These are phyloP conservation scores for Didymella pomorum DNA, from an alignment of 2,329 filamentous ascomycete species.

Conservation along the genomic window DNA sequence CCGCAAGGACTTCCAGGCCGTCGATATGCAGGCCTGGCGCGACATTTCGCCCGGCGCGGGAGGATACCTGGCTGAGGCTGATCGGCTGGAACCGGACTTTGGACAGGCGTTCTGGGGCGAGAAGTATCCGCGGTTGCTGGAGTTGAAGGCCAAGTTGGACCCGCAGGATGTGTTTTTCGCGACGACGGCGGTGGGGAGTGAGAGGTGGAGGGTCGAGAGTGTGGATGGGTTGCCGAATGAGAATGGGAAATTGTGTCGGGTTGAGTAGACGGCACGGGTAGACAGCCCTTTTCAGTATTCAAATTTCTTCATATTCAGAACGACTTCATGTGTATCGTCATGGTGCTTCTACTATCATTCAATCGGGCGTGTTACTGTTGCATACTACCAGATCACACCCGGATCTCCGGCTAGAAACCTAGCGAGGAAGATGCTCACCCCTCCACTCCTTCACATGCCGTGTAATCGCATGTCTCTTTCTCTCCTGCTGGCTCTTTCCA, in stretches of 20 bases:
- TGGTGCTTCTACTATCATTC: no score
- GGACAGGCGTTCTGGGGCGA: constrained; percentile 40
- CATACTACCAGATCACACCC: no score
- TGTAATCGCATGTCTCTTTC: no score
- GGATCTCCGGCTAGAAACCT: no score
- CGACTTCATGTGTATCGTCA: no score
- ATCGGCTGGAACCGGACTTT: constrained; percentile 37
- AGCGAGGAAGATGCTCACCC: no score
- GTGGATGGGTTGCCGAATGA: constrained; percentile 47
- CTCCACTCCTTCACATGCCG: no score
- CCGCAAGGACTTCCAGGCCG: constrained; percentile 24
- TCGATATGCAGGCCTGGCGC: constrained; percentile 30
- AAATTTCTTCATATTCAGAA: no score
- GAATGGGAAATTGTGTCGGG: constrained; percentile 48
- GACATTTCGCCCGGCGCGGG: constrained; percentile 37
- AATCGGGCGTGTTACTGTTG: no score
- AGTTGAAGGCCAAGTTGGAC: constrained; percentile 41
- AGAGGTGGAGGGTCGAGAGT: constrained; percentile 47
- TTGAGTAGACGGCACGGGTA: constrained; percentile 21
- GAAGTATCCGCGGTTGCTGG: constrained; percentile 38
- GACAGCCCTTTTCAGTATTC: no score
- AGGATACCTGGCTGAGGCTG: constrained; percentile 41
- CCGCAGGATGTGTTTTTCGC: constrained; percentile 48
- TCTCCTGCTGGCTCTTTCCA: no score
- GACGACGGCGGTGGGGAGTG: constrained; percentile 44